Percentiles rank a stretch among this genome's conserved stretches.
phyloP scores from a whole-genome alignment of 2,329 filamentous ascomycete species.

The Fusarium albosuccineum region DNA sequence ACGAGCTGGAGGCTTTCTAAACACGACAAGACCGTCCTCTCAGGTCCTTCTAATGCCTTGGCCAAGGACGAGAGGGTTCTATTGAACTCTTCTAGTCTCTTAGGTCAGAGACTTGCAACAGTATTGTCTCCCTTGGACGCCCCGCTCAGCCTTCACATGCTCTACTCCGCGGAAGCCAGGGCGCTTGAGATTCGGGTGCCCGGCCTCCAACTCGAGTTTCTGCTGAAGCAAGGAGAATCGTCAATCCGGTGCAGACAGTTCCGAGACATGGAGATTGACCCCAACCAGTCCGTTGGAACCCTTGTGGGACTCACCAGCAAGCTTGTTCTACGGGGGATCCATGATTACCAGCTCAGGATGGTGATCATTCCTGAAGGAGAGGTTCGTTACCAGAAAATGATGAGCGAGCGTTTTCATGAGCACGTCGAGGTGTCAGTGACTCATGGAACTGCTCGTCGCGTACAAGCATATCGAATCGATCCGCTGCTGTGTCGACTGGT shows the following conservation, averaged over 20 bases:
- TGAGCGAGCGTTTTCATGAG: not conserved
- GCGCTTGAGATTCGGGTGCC: constrained; percentile 14
- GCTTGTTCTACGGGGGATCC: constrained; percentile 56
- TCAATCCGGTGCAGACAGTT: constrained; percentile 28
- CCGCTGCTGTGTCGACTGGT: constrained; percentile 61
- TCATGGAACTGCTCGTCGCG: constrained; percentile 18
- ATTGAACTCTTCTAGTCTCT: no score
- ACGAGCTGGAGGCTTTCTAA: constrained; percentile 9
- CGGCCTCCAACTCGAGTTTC: constrained; percentile 42
- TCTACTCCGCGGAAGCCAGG: not conserved
- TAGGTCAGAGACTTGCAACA: not conserved
- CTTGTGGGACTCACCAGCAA: constrained; percentile 42
- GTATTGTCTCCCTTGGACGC: constrained; percentile 23
- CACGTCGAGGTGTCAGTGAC: constrained; percentile 56
- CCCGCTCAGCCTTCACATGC: constrained; percentile 18
- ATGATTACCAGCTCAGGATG: constrained; percentile 46
- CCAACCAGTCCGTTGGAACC: constrained; percentile 30
- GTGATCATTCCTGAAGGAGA: constrained; percentile 56
- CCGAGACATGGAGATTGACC: constrained; percentile 31
- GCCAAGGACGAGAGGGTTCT: not conserved
- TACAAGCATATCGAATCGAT: constrained; percentile 64
- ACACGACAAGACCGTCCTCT: not conserved
- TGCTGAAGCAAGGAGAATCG: not conserved
- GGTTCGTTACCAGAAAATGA: not conserved
- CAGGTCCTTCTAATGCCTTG: constrained; percentile 3